Evolutionary conservation across 1,284 basidiomycete species (phyloP), one percentile per base, ranked within the genome.

Genomic region (Ceratobasidium sp.): DNA sequence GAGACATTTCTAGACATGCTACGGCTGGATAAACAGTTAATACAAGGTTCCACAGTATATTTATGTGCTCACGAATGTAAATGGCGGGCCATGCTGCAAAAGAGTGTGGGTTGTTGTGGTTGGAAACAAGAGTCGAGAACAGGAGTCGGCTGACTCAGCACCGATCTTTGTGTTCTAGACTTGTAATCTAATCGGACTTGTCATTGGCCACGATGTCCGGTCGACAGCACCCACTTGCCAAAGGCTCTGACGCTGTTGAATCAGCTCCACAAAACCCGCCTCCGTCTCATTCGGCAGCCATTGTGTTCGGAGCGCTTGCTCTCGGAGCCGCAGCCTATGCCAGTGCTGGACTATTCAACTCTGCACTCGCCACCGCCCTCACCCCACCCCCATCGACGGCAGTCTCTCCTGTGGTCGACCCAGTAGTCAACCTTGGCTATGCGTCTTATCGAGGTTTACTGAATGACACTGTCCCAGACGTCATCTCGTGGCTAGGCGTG

Each of bases 401-500:
- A 17, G 47, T 50, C 22, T 22, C 47, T 12, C 22, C 47, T 22
- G 17, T 50, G 3, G 12, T 40, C 31, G 52, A 55, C 34, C 20
- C 35, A 6, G 40, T 72, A n/a, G 73, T 75, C 25, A 70, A 75
- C 56, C 69, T 71, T 17, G 75, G 75, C 12, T 75, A 75, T 55
- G 75, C 74, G 17, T 76, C 75, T 34, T 80, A 87, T 73, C 78
- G 79, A 0, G 87, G 86, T 1, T 83, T 78, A 71, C 80, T 83
- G 1, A 82, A 86, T 71, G 38, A 67, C n/a, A 20, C 64, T 8
- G 40, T 43, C 31, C 64, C 64, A 7, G 50, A 54, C n/a, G 81
- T 84, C 2, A 83, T 86, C 8, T 85, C 85, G 0, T 90, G 85
- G 73, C 77, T 82, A 2, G 82, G 83, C 7, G 74, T 84, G 5